phyloP scores from a whole-genome alignment of 306 rosid species.

The Vigna hirtella region DNA sequence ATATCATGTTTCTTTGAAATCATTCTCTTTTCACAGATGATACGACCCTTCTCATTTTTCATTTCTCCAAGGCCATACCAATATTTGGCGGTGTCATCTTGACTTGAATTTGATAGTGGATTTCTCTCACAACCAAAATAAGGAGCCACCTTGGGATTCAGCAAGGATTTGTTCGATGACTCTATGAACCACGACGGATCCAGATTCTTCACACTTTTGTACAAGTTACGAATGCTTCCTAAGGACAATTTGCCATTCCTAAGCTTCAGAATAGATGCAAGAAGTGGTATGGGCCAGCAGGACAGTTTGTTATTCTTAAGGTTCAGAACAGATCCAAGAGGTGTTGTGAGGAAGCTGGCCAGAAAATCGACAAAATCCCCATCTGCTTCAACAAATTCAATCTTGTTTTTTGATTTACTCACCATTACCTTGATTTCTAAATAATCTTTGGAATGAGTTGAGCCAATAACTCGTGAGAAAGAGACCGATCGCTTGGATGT shows the following conservation, averaged over 20 bases:
- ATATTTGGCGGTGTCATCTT: neutral
- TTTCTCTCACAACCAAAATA: neutral
- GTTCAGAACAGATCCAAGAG: neutral
- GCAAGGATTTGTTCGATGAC: neutral
- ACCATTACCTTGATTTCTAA: conserved; percentile 31
- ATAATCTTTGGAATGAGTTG: neutral
- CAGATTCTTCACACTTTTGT: neutral
- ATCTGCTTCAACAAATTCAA: neutral
- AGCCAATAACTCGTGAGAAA: neutral
- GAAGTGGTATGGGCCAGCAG: neutral
- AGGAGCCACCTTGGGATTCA: neutral
- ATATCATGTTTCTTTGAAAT: neutral
- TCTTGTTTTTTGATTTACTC: conserved; percentile 39
- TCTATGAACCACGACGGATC: neutral
- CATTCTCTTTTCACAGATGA: neutral
- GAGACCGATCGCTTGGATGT: neutral
- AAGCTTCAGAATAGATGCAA: neutral
- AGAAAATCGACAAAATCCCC: conserved; percentile 3
- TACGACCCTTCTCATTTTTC: neutral
- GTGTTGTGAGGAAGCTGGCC: neutral
- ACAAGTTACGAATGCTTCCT: neutral
- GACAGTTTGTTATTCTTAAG: neutral
- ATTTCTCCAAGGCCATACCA: neutral
- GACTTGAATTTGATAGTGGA: neutral
- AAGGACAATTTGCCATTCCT: neutral